These are phyloP conservation scores for Salix dunnii DNA, from an alignment of 345 rosid genomes.

Conservation along the genomic window DNA sequence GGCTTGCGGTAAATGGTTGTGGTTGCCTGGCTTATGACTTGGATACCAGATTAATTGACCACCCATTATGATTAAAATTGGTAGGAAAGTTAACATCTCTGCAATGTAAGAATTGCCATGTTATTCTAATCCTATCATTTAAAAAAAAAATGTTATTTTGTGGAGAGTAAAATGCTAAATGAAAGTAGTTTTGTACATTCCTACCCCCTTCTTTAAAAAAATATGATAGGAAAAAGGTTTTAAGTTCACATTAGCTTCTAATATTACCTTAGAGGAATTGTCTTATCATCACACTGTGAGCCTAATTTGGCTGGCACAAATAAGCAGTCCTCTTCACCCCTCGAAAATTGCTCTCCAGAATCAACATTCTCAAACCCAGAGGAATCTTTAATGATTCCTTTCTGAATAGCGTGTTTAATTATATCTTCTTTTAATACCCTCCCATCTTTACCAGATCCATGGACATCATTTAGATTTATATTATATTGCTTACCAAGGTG, in stretches of 20 bases:
- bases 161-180: not conserved
- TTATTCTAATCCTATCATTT: not conserved
- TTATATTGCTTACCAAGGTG: conserved; percentile 72
- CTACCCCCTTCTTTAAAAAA: not conserved
- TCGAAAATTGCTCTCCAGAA: conserved; percentile 22
- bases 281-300: conserved; percentile 45
- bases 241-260: not conserved
- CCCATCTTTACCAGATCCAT: conserved; percentile 70
- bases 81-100: not conserved
- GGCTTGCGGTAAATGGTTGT: not conserved
- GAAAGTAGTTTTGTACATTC: not conserved
- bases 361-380: conserved; percentile 22
- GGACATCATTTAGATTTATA: conserved; percentile 52
- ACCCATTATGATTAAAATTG: not conserved
- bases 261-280: conserved; percentile 62
- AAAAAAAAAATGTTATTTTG: not conserved
- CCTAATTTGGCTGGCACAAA: conserved; percentile 22
- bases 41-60: not conserved
- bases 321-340: conserved; percentile 21
- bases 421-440: conserved; percentile 81
- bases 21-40: not conserved
- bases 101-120: not conserved
- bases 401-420: conserved; percentile 46
- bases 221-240: not conserved
- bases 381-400: conserved; percentile 38